These are phyloP conservation scores for Trichoderma erinaceum DNA, from an alignment of 495 filamentous ascomycete species.

Conservation along the genomic window DNA sequence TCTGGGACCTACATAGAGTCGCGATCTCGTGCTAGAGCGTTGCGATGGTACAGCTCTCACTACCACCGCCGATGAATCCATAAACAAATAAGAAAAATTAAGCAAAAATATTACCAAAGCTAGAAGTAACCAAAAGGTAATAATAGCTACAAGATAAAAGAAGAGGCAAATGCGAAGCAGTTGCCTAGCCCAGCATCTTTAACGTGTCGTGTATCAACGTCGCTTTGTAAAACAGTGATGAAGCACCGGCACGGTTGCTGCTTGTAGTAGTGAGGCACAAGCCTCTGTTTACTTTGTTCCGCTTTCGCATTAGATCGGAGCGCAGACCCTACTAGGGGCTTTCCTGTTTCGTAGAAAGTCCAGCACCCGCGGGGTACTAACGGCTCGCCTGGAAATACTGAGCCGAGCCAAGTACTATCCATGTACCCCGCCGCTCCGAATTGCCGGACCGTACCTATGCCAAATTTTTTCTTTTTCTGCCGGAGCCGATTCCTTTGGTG, in stretches of 20 bases:
- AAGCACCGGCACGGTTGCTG: not conserved
- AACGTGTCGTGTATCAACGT: not conserved
- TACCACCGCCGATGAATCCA: not conserved
- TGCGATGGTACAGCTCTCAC: not conserved
- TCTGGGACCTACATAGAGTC: not conserved
- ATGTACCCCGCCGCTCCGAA: slow-evolving; percentile 11
- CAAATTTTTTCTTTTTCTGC: slow-evolving; percentile 11
- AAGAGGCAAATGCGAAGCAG: not conserved
- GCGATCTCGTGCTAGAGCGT: not conserved
- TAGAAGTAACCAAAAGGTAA: not conserved
- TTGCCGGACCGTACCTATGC: slow-evolving; percentile 1
- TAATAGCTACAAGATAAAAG: not conserved
- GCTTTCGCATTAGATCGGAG: slow-evolving; percentile 3
- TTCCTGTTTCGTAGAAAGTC: slow-evolving; percentile 1
- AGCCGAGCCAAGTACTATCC: not conserved
- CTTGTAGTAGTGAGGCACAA: not conserved
- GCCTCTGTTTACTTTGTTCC: slow-evolving; percentile 19
- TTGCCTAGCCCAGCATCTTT: not conserved
- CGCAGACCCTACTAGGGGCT: not conserved
- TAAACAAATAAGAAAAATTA: not conserved
- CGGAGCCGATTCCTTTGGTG: not conserved
- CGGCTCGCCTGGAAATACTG: not conserved
- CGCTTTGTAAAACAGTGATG: not conserved
- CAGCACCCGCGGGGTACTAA: not conserved
- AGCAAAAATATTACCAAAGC: not conserved